phyloP scores from a whole-genome alignment of 2,329 filamentous ascomycete species.

The Diaporthe amygdali region DNA sequence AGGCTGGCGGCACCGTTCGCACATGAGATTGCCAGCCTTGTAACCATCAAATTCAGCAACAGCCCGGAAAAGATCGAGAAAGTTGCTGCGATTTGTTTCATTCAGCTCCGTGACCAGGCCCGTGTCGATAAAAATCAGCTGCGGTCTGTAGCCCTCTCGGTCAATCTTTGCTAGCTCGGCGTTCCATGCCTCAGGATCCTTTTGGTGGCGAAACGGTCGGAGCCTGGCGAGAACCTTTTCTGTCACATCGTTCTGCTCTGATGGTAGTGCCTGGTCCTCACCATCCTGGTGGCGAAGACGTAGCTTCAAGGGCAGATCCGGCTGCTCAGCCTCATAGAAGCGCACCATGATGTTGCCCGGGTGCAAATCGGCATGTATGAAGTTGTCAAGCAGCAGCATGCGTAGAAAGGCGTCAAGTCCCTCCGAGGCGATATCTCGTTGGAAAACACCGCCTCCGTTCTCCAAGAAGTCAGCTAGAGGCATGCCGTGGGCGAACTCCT shows the following conservation, averaged over 20 bases:
- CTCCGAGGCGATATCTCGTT: conserved; percentile 92
- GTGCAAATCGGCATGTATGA: conserved; percentile 94
- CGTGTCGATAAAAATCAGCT: conserved; percentile 97
- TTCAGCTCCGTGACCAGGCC: conserved; percentile 95
- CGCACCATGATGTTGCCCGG: conserved; percentile 99
- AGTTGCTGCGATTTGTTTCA: conserved; percentile 83
- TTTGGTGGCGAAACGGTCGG: conserved; percentile 68
- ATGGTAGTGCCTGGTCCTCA: conserved; percentile 49
- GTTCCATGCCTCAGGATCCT: conserved; percentile 73
- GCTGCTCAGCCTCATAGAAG: conserved; percentile 84
- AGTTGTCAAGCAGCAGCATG: conserved; percentile 97
- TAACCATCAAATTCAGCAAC: conserved; percentile 97
- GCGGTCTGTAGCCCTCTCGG: conserved; percentile 85
- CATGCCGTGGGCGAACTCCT: conserved; percentile 95
- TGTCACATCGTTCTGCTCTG: conserved; percentile 68
- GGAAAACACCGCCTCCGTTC: conserved; percentile 89
- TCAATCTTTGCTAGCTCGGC: conserved; percentile 79
- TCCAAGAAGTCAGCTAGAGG: conserved; percentile 89
- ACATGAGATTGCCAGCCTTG: conserved; percentile 93
- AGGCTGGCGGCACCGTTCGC: conserved; percentile 90
- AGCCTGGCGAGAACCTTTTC: conserved; percentile 84
- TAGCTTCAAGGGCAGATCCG: conserved; percentile 63
- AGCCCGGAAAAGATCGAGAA: conserved; percentile 93
- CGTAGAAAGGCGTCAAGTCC: conserved; percentile 94
- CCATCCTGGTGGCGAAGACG: conserved; percentile 31